Percentiles rank a stretch among this genome's conserved stretches.
Evolutionary conservation across 306 rosid genomes (phyloP).

Genomic region (Begonia peltatifolia): DNA sequence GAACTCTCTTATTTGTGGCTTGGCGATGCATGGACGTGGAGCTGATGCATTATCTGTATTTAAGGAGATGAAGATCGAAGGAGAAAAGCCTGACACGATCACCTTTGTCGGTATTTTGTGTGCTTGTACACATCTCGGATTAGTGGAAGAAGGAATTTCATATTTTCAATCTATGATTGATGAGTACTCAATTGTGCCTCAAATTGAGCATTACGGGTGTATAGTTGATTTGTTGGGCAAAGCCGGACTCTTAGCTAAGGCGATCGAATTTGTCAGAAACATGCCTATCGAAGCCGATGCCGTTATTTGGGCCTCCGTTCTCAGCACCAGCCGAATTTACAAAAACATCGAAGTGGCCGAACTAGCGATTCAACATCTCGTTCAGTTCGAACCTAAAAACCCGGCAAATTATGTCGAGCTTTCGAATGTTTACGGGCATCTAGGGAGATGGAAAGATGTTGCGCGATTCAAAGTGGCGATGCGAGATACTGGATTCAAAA

Average conservation of each 20-base stretch:
- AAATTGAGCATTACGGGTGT: constrained; percentile 49
- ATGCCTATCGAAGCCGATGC: constrained; percentile 62
- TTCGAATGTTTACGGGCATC: constrained; percentile 64
- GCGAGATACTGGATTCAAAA: constrained; percentile 46
- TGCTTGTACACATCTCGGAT: constrained; percentile 62
- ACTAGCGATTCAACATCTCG: constrained; percentile 38
- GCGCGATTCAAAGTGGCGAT: constrained; percentile 53
- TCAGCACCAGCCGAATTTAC: constrained; percentile 30
- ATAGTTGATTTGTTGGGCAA: constrained; percentile 45
- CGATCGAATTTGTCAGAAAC: constrained; percentile 38
- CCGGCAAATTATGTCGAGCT: constrained; percentile 70
- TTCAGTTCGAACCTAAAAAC: constrained; percentile 60
- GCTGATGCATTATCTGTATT: constrained; percentile 46
- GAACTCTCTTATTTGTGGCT: constrained; percentile 34
- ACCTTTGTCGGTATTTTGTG: constrained; percentile 52
- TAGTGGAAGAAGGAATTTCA: constrained; percentile 38
- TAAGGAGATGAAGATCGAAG: constrained; percentile 35
- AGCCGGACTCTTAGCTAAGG: constrained; percentile 46
- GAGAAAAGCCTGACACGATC: constrained; percentile 38
- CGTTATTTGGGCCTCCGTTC: constrained; percentile 39
- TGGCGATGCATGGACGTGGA: constrained; percentile 49
- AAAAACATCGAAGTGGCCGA: constrained; percentile 37
- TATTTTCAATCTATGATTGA: constrained; percentile 46
- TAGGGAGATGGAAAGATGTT: constrained; percentile 63
- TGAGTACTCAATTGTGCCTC: constrained; percentile 33